Evolutionary conservation across 176 grass and related monocot species (phyloP), one percentile per base, ranked within the genome.

Genomic region (Juncus inflexus): DNA sequence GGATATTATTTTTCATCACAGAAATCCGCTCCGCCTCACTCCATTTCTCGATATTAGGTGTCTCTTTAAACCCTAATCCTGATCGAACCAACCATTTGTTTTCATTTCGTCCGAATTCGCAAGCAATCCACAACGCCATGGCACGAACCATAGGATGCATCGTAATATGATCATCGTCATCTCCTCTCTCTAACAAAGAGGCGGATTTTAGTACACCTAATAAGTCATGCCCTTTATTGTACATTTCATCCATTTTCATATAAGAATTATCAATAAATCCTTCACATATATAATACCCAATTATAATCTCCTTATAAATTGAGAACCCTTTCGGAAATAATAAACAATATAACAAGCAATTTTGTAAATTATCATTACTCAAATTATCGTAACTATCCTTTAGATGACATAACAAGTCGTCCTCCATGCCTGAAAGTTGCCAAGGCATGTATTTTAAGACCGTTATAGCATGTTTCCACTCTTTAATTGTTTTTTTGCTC

Each of bases 381-480:
- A 79, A 15, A 4, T 50, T 45, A 37, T 79, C 77, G 10, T 72
- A 73, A 68, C 77, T 79, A 11, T 47, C 15, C 37, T 72, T 79
- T 3, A 79, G 77, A 64, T 55, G 50, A 42, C 1, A 28, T 13
- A 79, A 41, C 67, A 79, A 4, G 10, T 58, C 4, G 9, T 52
- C 38, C 58, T 63, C 67, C 12, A 79, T 64, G 2, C 77, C 77
- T 3, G 58, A 69, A 56, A 79, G 58, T 52, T 73, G 67, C 3
- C 35, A 19, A 39, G 38, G 77, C 0, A 35, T 6, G 15, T 10
- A 57, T 52, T 37, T 57, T 19, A 79, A 52, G 6, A 64, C 39
- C 4, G 35, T 12, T 9, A 49, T 60, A 9, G 58, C 67, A 42
- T 72, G 59, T 9, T 63, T 79, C 77, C 77, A 79, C 8, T 79